Conservation (phyloP, 2,329 filamentous ascomycete genomes). For the Hymenotorrendiella dingleyae region DNA sequence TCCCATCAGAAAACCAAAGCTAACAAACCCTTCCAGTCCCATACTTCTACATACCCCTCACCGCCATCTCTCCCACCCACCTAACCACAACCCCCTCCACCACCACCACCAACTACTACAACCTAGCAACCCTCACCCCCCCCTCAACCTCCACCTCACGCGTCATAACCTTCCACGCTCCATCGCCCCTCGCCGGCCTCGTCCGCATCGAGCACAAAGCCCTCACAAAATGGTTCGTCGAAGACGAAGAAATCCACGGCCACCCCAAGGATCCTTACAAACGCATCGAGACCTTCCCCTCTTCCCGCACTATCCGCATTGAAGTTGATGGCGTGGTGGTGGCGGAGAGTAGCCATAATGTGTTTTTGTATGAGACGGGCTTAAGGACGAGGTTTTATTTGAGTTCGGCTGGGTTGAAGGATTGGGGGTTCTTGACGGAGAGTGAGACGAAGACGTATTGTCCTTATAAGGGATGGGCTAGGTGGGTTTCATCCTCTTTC, state of each 20-base stretch:
- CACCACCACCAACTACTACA: conserved; percentile 29
- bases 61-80: conserved; percentile 2
- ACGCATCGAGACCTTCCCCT: conserved; percentile 55
- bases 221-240: conserved; percentile 44
- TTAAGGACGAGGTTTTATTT: conserved; percentile 53
- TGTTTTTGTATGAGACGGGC: conserved; percentile 56
- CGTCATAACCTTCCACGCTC: conserved; percentile 3
- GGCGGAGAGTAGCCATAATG: conserved; percentile 37
- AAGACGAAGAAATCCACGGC: conserved; percentile 51
- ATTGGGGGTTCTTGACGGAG: conserved; percentile 34
- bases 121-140: conserved; percentile 9
- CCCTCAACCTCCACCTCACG: conserved; percentile 9
- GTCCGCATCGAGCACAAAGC: conserved; percentile 16
- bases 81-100: conserved; percentile 30
- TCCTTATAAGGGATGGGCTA: conserved; percentile 62
- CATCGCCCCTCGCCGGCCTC: conserved; percentile 8
- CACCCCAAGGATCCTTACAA: conserved; percentile 66
- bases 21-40: conserved; percentile 35
- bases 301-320: conserved; percentile 47
- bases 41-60: conserved; percentile 37
- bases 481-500: conserved; percentile 36
- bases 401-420: conserved; percentile 5
- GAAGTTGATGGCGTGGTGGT: conserved; percentile 38
- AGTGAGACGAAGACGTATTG: conserved; percentile 52
- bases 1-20: no score